phyloP scores from a whole-genome alignment of 2,329 filamentous ascomycete species.

The Aspergillus tubingensis region DNA sequence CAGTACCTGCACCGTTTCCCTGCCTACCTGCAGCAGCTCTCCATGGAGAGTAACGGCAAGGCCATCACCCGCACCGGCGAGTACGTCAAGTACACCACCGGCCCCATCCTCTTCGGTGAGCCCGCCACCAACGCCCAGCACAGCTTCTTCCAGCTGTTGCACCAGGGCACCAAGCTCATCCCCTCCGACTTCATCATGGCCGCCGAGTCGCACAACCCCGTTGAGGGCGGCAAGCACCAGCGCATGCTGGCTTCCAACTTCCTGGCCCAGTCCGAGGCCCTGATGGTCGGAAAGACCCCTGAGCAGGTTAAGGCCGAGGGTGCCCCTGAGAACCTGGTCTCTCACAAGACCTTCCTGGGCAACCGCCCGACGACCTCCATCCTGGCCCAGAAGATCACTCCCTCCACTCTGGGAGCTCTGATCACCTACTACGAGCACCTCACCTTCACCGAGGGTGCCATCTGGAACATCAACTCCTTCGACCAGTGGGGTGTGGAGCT shows the following conservation, averaged over 20 bases:
- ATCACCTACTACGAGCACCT: slow-evolving; percentile 99
- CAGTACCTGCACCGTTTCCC: slow-evolving; percentile 99
- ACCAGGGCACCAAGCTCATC: slow-evolving; percentile 99
- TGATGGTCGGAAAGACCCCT: slow-evolving; percentile 57
- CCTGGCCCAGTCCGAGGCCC: slow-evolving; percentile 52
- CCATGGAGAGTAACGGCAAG: slow-evolving; percentile 99
- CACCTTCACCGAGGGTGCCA: slow-evolving; percentile 93
- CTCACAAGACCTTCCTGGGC: slow-evolving; percentile 99
- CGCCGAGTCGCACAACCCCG: slow-evolving; percentile 93
- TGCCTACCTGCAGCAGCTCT: slow-evolving; percentile 97
- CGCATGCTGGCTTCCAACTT: slow-evolving; percentile 59
- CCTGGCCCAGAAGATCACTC: slow-evolving; percentile 89
- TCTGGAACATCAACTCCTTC: slow-evolving; percentile 99
- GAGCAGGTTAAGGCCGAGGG: slow-evolving; percentile 52
- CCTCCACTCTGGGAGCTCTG: slow-evolving; percentile 86
- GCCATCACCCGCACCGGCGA: slow-evolving; percentile 84
- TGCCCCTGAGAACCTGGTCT: slow-evolving; percentile 62
- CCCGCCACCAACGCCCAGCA: slow-evolving; percentile 99
- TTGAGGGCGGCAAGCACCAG: slow-evolving; percentile 90
- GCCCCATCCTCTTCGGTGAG: slow-evolving; percentile 94
- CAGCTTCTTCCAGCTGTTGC: slow-evolving; percentile 99
- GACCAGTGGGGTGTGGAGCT: slow-evolving; percentile 99
- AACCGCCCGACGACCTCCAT: slow-evolving; percentile 97
- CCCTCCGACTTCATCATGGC: slow-evolving; percentile 97
- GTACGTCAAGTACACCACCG: slow-evolving; percentile 96